phyloP scores from a whole-genome alignment of 2,329 filamentous ascomycete genomes.

The Penicillium aurantiogriseum region DNA sequence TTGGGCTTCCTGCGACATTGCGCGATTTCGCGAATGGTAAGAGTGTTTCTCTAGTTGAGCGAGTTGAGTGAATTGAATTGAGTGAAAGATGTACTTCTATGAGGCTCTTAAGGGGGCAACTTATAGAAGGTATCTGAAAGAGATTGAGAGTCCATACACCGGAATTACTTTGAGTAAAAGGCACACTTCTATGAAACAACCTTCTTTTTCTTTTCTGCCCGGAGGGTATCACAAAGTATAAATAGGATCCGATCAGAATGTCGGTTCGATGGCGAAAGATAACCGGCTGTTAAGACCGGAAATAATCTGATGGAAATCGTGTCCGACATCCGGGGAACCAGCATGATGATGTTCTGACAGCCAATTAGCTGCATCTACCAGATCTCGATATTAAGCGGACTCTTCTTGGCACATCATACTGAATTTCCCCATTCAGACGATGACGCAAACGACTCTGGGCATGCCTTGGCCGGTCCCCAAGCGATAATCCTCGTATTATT shows the following conservation, averaged over 20 bases:
- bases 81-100: constrained; percentile 13
- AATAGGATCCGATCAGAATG: constrained; percentile 9
- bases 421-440: constrained; percentile 1
- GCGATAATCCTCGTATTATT: constrained; percentile 3
- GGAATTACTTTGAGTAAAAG: constrained; percentile 5
- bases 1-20: constrained; percentile 23
- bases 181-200: constrained; percentile 5
- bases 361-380: constrained; percentile 16
- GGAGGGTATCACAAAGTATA: constrained; percentile 15
- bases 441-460: constrained; percentile 29
- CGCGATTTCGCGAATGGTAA: constrained; percentile 6
- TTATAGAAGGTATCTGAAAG: constrained; percentile 34
- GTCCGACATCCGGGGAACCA: constrained; percentile 17
- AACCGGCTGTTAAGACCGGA: constrained; percentile 2
- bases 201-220: constrained; percentile 2
- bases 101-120: constrained; percentile 30
- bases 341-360: neutral
- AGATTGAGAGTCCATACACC: constrained; percentile 36
- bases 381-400: constrained; percentile 10
- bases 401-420: constrained; percentile 15
- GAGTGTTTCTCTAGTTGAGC: constrained; percentile 4
- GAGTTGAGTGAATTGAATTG: neutral
- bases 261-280: constrained; percentile 16
- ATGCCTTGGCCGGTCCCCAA: constrained; percentile 11
- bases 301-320: neutral